These are phyloP conservation scores for Aspergillus quadricinctus DNA, from an alignment of 2,329 filamentous ascomycete species.

Conservation along the genomic window DNA sequence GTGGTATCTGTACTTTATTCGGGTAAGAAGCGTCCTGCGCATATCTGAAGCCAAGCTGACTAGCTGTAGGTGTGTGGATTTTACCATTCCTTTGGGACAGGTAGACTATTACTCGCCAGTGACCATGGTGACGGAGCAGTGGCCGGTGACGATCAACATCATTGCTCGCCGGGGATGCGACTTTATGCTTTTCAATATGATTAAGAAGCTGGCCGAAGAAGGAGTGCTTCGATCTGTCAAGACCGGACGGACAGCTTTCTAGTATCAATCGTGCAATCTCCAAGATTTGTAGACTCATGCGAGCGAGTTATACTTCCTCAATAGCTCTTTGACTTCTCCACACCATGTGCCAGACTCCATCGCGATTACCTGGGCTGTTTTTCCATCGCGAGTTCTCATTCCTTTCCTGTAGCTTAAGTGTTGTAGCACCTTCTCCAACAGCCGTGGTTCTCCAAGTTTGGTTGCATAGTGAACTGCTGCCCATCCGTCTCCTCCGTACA, in stretches of 20 bases:
- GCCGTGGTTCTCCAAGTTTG: background rate
- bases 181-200: slow-evolving; percentile 10
- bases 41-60: background rate
- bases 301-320: background rate
- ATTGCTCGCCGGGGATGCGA: slow-evolving; percentile 13
- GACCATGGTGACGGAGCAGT: slow-evolving; percentile 2
- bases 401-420: background rate
- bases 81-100: slow-evolving; percentile 10
- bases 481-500: background rate
- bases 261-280: background rate
- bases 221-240: slow-evolving; percentile 6
- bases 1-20: slow-evolving; percentile 8
- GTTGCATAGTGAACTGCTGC: background rate
- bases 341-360: background rate
- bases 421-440: background rate
- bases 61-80: slow-evolving; percentile 2
- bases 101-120: slow-evolving; percentile 6
- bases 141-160: slow-evolving; percentile 7
- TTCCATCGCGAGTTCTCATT: background rate
- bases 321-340: background rate
- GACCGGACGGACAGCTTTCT: slow-evolving; percentile 7
- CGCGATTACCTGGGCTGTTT: background rate
- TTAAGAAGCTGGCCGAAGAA: slow-evolving; percentile 6
- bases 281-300: background rate
- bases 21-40: slow-evolving; percentile 2